Conservation (phyloP, 352 stramenopile genomes). For the Pythium guiyangense region DNA sequence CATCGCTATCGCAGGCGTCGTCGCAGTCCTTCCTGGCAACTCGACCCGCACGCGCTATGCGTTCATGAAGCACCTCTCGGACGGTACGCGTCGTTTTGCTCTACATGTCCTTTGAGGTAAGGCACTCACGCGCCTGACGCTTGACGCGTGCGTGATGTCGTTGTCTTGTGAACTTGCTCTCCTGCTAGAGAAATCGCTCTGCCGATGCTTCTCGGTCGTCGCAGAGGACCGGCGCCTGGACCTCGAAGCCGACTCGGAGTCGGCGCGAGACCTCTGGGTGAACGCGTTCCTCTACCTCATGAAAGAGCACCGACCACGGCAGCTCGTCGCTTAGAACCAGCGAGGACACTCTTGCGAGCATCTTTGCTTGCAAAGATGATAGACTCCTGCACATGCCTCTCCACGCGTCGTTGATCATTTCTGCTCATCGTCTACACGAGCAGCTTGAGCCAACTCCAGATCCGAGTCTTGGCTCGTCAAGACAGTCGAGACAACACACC, state of each 20-base stretch:
- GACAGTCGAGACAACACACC: no score
- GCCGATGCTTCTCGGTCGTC: constrained; percentile 61
- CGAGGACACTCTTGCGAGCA: constrained; percentile 4
- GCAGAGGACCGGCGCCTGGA: constrained; percentile 60
- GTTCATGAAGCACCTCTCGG: constrained; percentile 75
- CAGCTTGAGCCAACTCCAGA: no score
- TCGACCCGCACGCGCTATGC: constrained; percentile 56
- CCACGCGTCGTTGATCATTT: no score
- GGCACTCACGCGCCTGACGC: neutral
- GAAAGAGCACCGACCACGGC: constrained; percentile 37
- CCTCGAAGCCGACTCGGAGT: constrained; percentile 67
- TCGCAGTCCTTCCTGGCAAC: constrained; percentile 54
- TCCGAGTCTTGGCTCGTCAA: no score
- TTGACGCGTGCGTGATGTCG: neutral
- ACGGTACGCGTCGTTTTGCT: constrained; percentile 23
- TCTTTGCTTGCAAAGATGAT: neutral
- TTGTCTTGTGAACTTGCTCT: constrained; percentile 1
- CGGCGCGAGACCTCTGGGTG: constrained; percentile 58
- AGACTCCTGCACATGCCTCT: no score
- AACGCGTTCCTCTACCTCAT: constrained; percentile 47
- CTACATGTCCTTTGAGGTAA: neutral
- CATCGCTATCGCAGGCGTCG: constrained; percentile 35
- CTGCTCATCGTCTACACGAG: no score
- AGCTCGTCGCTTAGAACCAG: constrained; percentile 45
- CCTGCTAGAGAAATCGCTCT: constrained; percentile 52